These are phyloP conservation scores for Diaporthe sp. DNA, from an alignment of 2,329 filamentous ascomycete species.

Conservation along the genomic window DNA sequence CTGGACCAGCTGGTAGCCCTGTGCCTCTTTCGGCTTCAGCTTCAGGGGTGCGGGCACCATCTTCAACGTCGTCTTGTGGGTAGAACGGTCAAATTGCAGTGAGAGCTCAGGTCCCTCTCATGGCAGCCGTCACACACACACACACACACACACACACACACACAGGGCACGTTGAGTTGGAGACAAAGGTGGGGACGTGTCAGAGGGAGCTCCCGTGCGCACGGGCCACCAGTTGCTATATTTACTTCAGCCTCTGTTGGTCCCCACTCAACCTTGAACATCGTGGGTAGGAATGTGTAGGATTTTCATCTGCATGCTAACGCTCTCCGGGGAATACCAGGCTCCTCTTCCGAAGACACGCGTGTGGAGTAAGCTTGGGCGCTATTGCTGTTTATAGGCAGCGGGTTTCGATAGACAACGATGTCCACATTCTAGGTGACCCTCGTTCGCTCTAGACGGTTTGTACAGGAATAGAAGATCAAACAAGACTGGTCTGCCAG, in stretches of 20 bases:
- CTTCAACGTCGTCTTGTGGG: background rate
- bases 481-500: background rate
- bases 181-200: background rate
- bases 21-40: constrained; percentile 38
- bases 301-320: background rate
- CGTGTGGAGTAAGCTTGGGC: background rate
- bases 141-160: no score
- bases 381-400: background rate
- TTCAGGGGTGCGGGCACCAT: constrained; percentile 40
- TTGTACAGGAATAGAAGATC: background rate
- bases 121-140: background rate
- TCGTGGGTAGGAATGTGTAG: background rate
- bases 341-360: background rate
- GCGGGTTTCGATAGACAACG: background rate
- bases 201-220: constrained; percentile 6
- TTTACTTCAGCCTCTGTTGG: constrained; percentile 16
- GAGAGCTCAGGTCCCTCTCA: background rate
- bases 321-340: background rate
- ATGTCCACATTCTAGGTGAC: background rate
- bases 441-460: background rate
- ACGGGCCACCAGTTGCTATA: constrained; percentile 22
- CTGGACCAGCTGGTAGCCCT: constrained; percentile 43
- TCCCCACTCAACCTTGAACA: background rate
- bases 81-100: background rate
- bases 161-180: background rate